Conservation (phyloP, 1,284 basidiomycete genomes). For the Trichosporon sp. region DNA sequence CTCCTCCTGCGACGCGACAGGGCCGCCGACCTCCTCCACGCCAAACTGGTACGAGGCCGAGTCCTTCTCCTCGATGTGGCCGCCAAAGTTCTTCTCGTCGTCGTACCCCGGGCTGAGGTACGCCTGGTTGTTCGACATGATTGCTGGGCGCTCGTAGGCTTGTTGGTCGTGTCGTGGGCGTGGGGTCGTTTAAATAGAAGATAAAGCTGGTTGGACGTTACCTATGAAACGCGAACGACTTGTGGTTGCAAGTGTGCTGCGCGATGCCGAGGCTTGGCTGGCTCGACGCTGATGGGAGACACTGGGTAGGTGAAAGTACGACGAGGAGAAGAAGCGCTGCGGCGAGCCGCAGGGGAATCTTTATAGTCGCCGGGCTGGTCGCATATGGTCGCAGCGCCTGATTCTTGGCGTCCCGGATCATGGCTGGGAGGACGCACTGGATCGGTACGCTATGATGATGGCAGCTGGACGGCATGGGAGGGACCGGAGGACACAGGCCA, state of each 20-base stretch:
- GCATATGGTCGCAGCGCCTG: neutral
- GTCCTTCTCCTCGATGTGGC: conserved; percentile 18
- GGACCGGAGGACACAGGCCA: conserved; percentile 1
- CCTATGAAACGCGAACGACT: neutral
- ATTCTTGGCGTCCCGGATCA: conserved; percentile 15
- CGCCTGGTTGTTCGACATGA: conserved; percentile 9
- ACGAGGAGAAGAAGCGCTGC: neutral
- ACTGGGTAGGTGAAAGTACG: neutral
- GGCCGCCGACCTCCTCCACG: conserved; percentile 22
- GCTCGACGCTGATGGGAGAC: conserved; percentile 2
- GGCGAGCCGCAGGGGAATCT: neutral
- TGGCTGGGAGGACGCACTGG: neutral
- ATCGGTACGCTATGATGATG: neutral
- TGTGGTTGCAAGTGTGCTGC: neutral
- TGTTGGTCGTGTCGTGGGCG: neutral
- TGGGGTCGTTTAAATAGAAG: neutral
- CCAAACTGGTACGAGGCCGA: neutral
- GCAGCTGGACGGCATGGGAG: conserved; percentile 3
- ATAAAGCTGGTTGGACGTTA: neutral
- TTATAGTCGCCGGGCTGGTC: conserved; percentile 11
- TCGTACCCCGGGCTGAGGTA: neutral
- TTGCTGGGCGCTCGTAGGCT: neutral
- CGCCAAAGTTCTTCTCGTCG: conserved; percentile 17
- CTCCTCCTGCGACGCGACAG: conserved; percentile 16
- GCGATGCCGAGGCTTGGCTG: conserved; percentile 1